phyloP scores from a whole-genome alignment of 768 basidiomycete genomes.

The Kondoa malvinella region DNA sequence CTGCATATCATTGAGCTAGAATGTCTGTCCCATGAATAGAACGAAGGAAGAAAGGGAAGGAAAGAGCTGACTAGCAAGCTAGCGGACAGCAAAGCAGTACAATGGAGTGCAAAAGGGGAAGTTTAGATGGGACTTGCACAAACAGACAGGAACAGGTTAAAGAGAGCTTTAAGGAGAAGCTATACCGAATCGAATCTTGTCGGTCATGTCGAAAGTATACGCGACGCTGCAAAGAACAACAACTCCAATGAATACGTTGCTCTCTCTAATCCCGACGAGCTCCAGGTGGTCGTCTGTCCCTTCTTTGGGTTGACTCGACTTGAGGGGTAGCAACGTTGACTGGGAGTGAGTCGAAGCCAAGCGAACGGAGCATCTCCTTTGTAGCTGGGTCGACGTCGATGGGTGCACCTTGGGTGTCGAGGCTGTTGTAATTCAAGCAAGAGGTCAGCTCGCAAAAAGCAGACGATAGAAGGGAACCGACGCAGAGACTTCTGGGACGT shows the following conservation, averaged over 20 bases:
- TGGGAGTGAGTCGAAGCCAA: conserved; percentile 86
- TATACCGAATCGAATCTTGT: too few species aligned
- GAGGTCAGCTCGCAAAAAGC: background rate
- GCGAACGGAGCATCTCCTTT: conserved; percentile 71
- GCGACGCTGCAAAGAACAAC: background rate
- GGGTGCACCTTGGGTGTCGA: conserved; percentile 53
- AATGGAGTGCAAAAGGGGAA: too few species aligned
- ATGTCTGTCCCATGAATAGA: too few species aligned
- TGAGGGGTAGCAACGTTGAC: conserved; percentile 54
- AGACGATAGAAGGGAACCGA: background rate
- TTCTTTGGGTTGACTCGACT: conserved; percentile 26
- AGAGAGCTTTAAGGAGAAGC: too few species aligned
- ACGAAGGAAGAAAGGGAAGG: too few species aligned
- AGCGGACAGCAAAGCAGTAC: too few species aligned
- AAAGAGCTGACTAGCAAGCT: too few species aligned
- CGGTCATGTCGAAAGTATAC: background rate
- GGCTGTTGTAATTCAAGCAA: conserved; percentile 25
- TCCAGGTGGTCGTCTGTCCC: conserved; percentile 7
- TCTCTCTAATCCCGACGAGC: conserved; percentile 6
- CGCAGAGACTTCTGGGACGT: conserved; percentile 92
- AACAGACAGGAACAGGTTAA: too few species aligned
- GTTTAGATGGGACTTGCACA: too few species aligned
- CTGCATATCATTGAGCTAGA: too few species aligned
- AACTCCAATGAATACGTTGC: background rate
- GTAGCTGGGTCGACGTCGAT: conserved; percentile 84